Conservation (phyloP, 345 rosid species). For the Hibiscus tridactylites region DNA sequence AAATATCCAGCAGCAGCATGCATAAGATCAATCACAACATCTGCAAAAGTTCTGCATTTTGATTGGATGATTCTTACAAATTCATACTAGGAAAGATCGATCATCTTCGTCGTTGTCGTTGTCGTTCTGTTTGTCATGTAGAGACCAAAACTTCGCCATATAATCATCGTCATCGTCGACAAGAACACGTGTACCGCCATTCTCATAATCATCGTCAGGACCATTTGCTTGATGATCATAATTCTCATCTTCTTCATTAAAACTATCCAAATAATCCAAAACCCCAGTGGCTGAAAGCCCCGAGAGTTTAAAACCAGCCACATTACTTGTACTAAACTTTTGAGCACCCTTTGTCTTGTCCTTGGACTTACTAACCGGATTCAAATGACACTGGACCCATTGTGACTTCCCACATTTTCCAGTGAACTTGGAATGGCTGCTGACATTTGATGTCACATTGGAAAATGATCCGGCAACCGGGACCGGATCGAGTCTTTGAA, state of each 20-base stretch:
- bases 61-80: no score
- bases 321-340: constrained; percentile 38
- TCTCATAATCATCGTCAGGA: constrained; percentile 1
- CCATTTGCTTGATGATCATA: constrained; percentile 11
- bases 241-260: constrained; percentile 11
- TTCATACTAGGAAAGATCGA: no score
- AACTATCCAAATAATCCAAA: constrained; percentile 32
- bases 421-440: constrained; percentile 64
- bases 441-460: constrained; percentile 35
- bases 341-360: constrained; percentile 54
- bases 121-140: background rate
- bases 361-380: constrained; percentile 41
- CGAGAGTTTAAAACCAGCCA: background rate
- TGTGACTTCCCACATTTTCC: constrained; percentile 41
- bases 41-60: no score
- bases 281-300: constrained; percentile 49
- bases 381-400: constrained; percentile 36
- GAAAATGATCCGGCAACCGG: constrained; percentile 36
- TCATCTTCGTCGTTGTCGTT: background rate
- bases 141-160: background rate
- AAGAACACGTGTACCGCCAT: background rate
- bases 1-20: no score
- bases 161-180: background rate
- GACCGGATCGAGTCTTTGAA: constrained; percentile 32
- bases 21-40: no score